Evolutionary conservation across 495 filamentous ascomycete species (phyloP).

Genomic region (Talaromyces nanjingensis): DNA sequence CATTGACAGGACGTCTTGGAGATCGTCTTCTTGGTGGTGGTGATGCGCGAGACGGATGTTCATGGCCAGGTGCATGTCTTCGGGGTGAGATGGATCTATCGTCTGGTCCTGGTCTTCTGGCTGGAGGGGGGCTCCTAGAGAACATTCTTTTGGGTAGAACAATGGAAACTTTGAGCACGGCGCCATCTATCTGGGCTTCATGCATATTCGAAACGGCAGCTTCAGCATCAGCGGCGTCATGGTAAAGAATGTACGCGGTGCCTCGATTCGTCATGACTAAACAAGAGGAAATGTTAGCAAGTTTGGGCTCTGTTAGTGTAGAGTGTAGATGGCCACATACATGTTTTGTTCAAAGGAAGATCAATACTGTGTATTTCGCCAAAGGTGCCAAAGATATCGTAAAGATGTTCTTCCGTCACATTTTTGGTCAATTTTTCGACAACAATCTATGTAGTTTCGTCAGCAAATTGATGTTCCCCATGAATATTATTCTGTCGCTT

Average conservation of each 20-base stretch:
- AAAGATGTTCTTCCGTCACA: conserved; percentile 77
- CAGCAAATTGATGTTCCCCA: background rate
- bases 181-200: conserved; percentile 90
- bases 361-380: conserved; percentile 81
- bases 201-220: conserved; percentile 95
- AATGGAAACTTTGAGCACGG: conserved; percentile 83
- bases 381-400: conserved; percentile 87
- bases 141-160: conserved; percentile 73
- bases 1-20: conserved; percentile 30
- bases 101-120: conserved; percentile 19
- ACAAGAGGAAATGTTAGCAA: conserved; percentile 11
- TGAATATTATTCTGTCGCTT: background rate
- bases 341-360: conserved; percentile 79
- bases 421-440: conserved; percentile 97
- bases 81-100: conserved; percentile 27
- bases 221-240: conserved; percentile 71
- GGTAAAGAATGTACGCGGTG: conserved; percentile 88
- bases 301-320: background rate
- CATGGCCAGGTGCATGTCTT: conserved; percentile 22
- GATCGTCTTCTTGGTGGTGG: conserved; percentile 26
- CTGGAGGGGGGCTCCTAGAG: conserved; percentile 43
- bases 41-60: conserved; percentile 20
- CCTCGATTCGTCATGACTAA: conserved; percentile 85
- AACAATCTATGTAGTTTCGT: conserved; percentile 59
- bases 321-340: conserved; percentile 40